Evolutionary conservation across 2,329 filamentous ascomycete genomes (phyloP), one percentile per base, ranked within the genome.

Genomic region (Aspergillus alliaceus): DNA sequence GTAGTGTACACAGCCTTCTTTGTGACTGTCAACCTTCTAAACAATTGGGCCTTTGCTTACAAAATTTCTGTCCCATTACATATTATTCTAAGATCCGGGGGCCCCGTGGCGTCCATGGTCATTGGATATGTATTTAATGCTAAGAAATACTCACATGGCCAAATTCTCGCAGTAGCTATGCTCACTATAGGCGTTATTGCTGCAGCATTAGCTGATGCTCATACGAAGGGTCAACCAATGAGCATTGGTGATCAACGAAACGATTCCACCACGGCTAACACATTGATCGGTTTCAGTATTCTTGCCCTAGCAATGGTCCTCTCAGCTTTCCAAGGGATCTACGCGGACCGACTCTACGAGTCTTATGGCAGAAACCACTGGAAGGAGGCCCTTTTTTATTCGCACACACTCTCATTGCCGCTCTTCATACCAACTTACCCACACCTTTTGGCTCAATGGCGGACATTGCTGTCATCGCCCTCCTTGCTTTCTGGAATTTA

Each of bases 11-110:
- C 96, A 40, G 79, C 89, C 4, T 84, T 97, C 65, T 98, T 98
- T 77, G 95, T 96, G 73, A 84, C 85, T 60, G 95, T 99, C 76
- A 99, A 98, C 68, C 86, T 98, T 57, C 79, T 99, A 70, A 99
- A 99, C 77, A 99, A 99, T 69, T 93, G 93, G 80, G 95, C 93
- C 6, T 99, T 99, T 74, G 93, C 91, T 61, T 99, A 97, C 77
- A 88, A 92, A 66, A 98, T 99, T 56, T 96, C 92, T 6, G 91
- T 99, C 0, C 95, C 95, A 1, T 87, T 99, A 49, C 95, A 99
- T 71, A 99, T 99, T 67, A 98, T 99, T 64, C 81, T 99, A 29
- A 86, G 95, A 53, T 97, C 93, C 49, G 96, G 93, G 50, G 95
- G 95, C 15, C 96, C 93, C 67, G 96, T 98, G 60, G 96, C 93